Base-by-base conservation (phyloP, 495 filamentous ascomycete species). In the Lophiotrema nucula region DNA sequence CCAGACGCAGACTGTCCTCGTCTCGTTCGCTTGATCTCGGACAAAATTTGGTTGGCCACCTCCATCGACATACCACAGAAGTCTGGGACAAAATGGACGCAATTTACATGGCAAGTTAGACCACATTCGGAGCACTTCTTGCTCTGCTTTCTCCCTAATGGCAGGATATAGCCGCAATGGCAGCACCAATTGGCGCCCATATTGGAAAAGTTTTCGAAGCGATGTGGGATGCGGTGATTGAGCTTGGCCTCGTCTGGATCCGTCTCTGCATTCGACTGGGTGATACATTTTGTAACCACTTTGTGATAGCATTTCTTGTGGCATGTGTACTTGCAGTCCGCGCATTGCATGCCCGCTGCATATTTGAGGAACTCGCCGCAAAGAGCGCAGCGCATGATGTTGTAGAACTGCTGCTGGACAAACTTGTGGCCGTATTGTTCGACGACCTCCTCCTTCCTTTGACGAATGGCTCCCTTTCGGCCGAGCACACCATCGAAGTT, bases 51-150 rank as follows among this genome's bases (percentile, higher is more conserved):
- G 69, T 97, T 99, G 26, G 93, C 93, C 54, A 88, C 86, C 57
- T 92, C 88, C 93, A 97, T 97, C 46, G 91, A 90, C 92, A 99
- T 99, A 69, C 93, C 93, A 70, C 93, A 99, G 75, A 99, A 99
- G 71, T 99, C 93, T 41, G 93, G 93, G 35, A 99, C 93, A 56
- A 99, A 83, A 74, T 97, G 95, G 23, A 88, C 87, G 72, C 93
- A 99, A 42, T 88, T 80, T 25, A 90, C 85, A 70, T 99, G 93
- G 49, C 87, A 91, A 19, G 92, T 96, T 62, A 97, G 87, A 61
- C 77, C 80, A 71, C 93, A 99, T 83, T 99, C 93, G 90, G 84
- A 82, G 74, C 93, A 99, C 72, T 90, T 92, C 64, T 92, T 85
- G 59, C 84, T 88, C 73, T 92, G 95, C 73, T 95, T 97, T 65